phyloP scores from a whole-genome alignment of 2,329 filamentous ascomycete genomes.

The Fusarium pseudoanthophilum region DNA sequence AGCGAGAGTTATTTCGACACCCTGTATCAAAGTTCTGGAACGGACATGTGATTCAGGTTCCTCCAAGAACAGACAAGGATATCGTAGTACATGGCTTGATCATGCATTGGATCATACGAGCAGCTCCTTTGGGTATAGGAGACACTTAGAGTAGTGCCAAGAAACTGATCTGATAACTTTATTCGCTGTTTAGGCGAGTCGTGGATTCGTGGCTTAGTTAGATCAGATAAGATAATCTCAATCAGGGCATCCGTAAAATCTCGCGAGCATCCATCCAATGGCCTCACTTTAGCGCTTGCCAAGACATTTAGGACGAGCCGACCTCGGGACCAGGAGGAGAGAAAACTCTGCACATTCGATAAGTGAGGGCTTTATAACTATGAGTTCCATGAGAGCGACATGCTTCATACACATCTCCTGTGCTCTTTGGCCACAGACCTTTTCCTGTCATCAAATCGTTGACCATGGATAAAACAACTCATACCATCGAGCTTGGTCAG shows the following conservation, averaged over 20 bases:
- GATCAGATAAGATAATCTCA: slow-evolving; percentile 6
- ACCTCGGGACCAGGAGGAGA: not conserved
- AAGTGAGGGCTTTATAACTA: not conserved
- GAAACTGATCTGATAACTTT: not conserved
- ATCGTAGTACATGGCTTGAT: not conserved
- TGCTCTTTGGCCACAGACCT: not conserved
- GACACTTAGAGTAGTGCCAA: no score
- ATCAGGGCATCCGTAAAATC: not conserved
- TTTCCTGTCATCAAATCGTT: not conserved
- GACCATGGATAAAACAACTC: not conserved
- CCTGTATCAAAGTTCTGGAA: no score
- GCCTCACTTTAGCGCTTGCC: not conserved
- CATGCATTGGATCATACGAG: not conserved
- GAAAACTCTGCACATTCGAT: not conserved
- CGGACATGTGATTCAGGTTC: no score
- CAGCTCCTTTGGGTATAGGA: not conserved
- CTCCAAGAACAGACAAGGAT: not conserved
- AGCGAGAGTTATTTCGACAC: no score
- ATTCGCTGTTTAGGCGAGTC: not conserved
- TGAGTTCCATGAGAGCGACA: not conserved
- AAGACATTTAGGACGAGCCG: not conserved
- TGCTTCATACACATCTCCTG: not conserved
- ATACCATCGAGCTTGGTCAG: fast-evolving
- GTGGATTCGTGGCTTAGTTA: not conserved
- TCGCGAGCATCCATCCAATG: not conserved